Percentiles rank a stretch among this genome's conserved stretches.
Conservation (phyloP, 2,329 filamentous ascomycete species). For the Juglanconis sp. region DNA sequence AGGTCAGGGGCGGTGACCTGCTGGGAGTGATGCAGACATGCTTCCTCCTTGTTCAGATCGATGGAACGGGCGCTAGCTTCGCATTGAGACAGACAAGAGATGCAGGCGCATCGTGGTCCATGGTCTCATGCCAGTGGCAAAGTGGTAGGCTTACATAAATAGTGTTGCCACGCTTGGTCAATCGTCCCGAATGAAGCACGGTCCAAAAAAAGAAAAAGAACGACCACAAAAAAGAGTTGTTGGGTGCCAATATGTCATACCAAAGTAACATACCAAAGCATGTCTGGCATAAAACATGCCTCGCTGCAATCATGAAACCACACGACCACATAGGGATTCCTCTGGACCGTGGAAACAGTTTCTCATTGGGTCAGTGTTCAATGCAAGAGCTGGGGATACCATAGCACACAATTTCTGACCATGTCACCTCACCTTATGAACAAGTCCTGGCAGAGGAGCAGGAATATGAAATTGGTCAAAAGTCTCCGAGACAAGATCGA, state of each 20-base stretch:
- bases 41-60: not conserved
- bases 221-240: too few relatives aligned
- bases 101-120: not conserved
- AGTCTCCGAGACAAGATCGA: not conserved
- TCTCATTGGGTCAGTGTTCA: too few relatives aligned
- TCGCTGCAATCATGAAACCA: too few relatives aligned
- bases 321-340: too few relatives aligned
- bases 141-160: not conserved
- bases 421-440: not conserved
- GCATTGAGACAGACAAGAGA: not conserved
- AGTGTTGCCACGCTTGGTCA: not conserved
- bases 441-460: not conserved
- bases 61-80: not conserved
- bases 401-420: not conserved
- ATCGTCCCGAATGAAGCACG: not conserved
- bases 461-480: not conserved
- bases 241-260: too few relatives aligned
- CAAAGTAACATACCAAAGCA: too few relatives aligned
- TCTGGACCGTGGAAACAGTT: too few relatives aligned
- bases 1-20: not conserved
- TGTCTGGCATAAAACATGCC: too few relatives aligned
- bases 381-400: too few relatives aligned
- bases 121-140: not conserved
- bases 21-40: not conserved
- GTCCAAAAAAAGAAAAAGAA: too few relatives aligned